These are phyloP conservation scores for Tardiomyces depauwii DNA, from an alignment of 1,139 yeast genomes.

Conservation along the genomic window DNA sequence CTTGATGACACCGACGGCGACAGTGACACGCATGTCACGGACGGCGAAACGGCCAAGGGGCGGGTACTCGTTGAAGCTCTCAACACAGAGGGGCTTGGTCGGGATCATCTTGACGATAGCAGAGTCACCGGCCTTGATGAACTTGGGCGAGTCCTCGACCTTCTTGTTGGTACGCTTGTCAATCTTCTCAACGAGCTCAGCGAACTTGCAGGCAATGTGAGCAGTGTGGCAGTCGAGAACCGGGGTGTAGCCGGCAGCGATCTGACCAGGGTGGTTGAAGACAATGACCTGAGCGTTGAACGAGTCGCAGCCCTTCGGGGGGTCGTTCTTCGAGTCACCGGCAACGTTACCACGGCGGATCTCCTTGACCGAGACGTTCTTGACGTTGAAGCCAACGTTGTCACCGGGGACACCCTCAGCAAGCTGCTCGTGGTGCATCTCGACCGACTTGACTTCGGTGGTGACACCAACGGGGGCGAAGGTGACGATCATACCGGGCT, in stretches of 20 bases:
- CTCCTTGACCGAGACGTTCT: conserved; percentile 90
- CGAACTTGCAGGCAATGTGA: conserved; percentile 89
- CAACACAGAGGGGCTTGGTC: conserved; percentile 96
- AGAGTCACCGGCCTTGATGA: conserved; percentile 89
- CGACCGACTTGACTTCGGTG: conserved; percentile 89
- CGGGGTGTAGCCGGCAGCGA: conserved; percentile 89
- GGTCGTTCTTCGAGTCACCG: conserved; percentile 94
- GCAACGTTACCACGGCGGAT: conserved; percentile 93
- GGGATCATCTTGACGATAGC: conserved; percentile 87
- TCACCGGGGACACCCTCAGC: conserved; percentile 85
- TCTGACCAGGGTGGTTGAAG: conserved; percentile 91
- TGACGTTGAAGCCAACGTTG: conserved; percentile 92
- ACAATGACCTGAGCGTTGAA: conserved; percentile 86
- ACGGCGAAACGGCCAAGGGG: conserved; percentile 99
- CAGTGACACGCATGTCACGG: conserved; percentile 99
- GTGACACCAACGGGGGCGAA: conserved; percentile 90
- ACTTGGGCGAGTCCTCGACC: conserved; percentile 73
- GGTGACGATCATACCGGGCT: conserved; percentile 85
- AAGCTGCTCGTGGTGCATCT: conserved; percentile 89
- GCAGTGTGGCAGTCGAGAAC: conserved; percentile 93
- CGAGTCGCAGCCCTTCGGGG: conserved; percentile 73
- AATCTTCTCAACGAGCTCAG: conserved; percentile 73
- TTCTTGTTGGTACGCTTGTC: conserved; percentile 93
- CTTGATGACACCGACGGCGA: conserved; percentile 99
- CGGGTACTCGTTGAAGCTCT: conserved; percentile 95